These are phyloP conservation scores for Mucor plumbeus DNA, from an alignment of 371 early-diverging fungal genomes.

Conservation along the genomic window DNA sequence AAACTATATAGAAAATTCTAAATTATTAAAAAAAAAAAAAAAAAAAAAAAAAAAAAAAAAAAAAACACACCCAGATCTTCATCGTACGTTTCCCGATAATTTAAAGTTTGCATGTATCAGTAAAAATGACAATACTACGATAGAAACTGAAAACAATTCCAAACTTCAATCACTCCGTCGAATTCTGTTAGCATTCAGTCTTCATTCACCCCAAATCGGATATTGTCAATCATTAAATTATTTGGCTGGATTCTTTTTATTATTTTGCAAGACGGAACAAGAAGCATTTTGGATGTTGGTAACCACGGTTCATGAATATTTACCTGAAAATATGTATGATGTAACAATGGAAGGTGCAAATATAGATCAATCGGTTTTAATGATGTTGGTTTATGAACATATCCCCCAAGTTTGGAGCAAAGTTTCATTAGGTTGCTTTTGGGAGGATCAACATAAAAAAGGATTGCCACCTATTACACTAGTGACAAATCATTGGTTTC, in stretches of 20 bases:
- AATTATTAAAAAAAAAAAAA: slow-evolving; percentile 27
- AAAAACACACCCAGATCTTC: slow-evolving; percentile 58
- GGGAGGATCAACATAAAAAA: slow-evolving; percentile 54
- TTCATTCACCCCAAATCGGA: slow-evolving; percentile 72
- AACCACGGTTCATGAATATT: slow-evolving; percentile 71
- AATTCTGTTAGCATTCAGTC: slow-evolving; percentile 73
- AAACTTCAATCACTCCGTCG: slow-evolving; percentile 73
- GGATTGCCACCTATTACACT: slow-evolving; percentile 73
- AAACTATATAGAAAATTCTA: background rate
- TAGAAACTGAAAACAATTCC: slow-evolving; percentile 48
- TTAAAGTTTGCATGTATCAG: slow-evolving; percentile 61
- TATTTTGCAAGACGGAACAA: slow-evolving; percentile 79
- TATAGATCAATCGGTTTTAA: slow-evolving; percentile 77
- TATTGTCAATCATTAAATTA: slow-evolving; percentile 89
- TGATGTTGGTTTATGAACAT: slow-evolving; percentile 62
- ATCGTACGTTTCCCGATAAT: slow-evolving; percentile 87
- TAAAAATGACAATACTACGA: background rate
- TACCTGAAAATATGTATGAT: slow-evolving; percentile 83
- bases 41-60: slow-evolving; percentile 42
- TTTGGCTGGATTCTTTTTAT: slow-evolving; percentile 76
- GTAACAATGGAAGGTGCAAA: slow-evolving; percentile 80
- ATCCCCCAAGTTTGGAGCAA: slow-evolving; percentile 64
- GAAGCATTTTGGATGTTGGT: slow-evolving; percentile 86
- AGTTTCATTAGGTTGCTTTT: slow-evolving; percentile 47
- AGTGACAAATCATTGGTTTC: slow-evolving; percentile 86